A percentile compares a stretch with the other conserved stretches of the same genome.
Evolutionary conservation across 2,329 filamentous ascomycete species (phyloP).

Genomic region (Aspergillus fumigatiaffinis): DNA sequence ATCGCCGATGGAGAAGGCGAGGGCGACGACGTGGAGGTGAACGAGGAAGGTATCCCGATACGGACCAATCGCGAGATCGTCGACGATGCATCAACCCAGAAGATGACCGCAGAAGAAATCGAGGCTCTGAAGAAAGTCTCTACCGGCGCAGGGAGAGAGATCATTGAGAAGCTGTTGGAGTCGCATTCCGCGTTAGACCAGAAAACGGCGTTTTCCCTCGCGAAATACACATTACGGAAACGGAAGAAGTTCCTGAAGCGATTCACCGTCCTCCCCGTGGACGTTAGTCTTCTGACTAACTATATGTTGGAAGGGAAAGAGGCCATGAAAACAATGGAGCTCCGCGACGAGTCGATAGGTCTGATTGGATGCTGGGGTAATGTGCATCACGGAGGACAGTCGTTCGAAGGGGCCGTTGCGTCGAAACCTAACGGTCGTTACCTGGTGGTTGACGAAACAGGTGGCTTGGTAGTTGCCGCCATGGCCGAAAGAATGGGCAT

Average conservation of each 20-base stretch:
- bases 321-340: slow-evolving; percentile 73
- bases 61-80: slow-evolving; percentile 62
- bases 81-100: slow-evolving; percentile 67
- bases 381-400: slow-evolving; percentile 65
- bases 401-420: slow-evolving; percentile 19
- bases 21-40: slow-evolving; percentile 31
- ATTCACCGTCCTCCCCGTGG: slow-evolving; percentile 80
- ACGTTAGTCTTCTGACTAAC: slow-evolving; percentile 69
- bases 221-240: slow-evolving; percentile 94
- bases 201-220: slow-evolving; percentile 89
- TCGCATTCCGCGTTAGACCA: slow-evolving; percentile 87
- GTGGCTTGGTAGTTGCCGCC: slow-evolving; percentile 74
- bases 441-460: slow-evolving; percentile 82
- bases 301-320: slow-evolving; percentile 80
- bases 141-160: slow-evolving; percentile 74
- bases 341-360: slow-evolving; percentile 78
- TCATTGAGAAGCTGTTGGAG: slow-evolving; percentile 88
- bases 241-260: slow-evolving; percentile 87
- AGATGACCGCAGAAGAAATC: slow-evolving; percentile 67
- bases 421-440: slow-evolving; percentile 58
- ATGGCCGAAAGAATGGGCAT: slow-evolving; percentile 88
- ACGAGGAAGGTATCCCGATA: slow-evolving; percentile 44
- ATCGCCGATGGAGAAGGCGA: slow-evolving; percentile 48
- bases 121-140: slow-evolving; percentile 69
- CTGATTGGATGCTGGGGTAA: slow-evolving; percentile 87